These are phyloP conservation scores for Citrus unshiu DNA, from an alignment of 345 rosid genomes.

Conservation along the genomic window DNA sequence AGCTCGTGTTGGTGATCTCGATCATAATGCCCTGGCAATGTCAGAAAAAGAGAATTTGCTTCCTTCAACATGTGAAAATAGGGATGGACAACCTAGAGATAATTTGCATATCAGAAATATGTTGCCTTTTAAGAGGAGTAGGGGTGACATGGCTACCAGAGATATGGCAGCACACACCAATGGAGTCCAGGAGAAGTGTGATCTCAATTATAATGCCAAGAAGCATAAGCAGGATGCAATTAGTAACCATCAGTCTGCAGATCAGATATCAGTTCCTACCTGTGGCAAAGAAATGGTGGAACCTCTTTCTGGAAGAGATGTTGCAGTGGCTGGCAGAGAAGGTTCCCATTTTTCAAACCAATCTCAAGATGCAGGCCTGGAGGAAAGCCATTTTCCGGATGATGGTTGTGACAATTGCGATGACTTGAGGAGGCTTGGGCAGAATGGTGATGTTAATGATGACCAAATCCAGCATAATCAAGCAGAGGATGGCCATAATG, in stretches of 20 bases:
- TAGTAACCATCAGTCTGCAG: constrained; percentile 1
- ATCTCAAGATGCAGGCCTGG: constrained; percentile 15
- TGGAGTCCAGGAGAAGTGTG: constrained; percentile 9
- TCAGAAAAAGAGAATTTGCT: constrained; percentile 16
- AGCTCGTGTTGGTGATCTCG: background rate
- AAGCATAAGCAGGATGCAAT: constrained; percentile 29
- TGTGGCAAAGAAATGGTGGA: constrained; percentile 1
- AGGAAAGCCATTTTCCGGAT: constrained; percentile 15
- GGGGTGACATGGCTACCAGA: constrained; percentile 19
- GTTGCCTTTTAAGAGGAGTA: constrained; percentile 30
- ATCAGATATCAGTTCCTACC: constrained; percentile 1
- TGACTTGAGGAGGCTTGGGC: constrained; percentile 11
- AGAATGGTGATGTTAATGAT: constrained; percentile 11
- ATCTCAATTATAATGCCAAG: constrained; percentile 22
- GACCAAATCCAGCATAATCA: constrained; percentile 13
- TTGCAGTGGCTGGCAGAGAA: constrained; percentile 8
- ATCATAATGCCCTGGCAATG: constrained; percentile 8
- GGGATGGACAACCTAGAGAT: constrained; percentile 14
- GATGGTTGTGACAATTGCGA: constrained; percentile 13
- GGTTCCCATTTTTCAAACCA: constrained; percentile 8
- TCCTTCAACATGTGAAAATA: constrained; percentile 18
- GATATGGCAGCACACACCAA: constrained; percentile 6
- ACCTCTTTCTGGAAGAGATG: constrained; percentile 5
- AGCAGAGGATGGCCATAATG: constrained; percentile 8
- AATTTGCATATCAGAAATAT: background rate